Evolutionary conservation across 2,329 filamentous ascomycete species (phyloP).

Genomic region (Xylariaceae sp.): DNA sequence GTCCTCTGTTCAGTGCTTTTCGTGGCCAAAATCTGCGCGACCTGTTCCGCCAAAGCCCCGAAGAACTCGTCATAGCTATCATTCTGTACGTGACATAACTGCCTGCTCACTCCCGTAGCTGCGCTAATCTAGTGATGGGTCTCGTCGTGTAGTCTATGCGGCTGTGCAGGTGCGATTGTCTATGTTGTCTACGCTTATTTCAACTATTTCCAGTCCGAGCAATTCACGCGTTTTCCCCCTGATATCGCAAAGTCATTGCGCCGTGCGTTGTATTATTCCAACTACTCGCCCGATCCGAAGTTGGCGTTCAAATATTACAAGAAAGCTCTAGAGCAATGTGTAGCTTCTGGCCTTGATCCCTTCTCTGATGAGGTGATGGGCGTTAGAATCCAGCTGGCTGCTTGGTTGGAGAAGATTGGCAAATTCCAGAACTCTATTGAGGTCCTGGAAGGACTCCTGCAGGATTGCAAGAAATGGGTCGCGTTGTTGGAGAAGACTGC

Average conservation of each 20-base stretch:
- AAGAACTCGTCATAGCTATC: constrained; percentile 40
- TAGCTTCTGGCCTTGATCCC: constrained; percentile 72
- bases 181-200: constrained; percentile 46
- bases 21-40: constrained; percentile 35
- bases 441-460: constrained; percentile 69
- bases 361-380: constrained; percentile 90
- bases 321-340: constrained; percentile 67
- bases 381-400: constrained; percentile 75
- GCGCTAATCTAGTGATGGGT: constrained; percentile 22
- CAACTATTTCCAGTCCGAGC: constrained; percentile 49
- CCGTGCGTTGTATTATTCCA: constrained; percentile 80
- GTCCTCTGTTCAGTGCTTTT: constrained; percentile 35
- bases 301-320: constrained; percentile 80
- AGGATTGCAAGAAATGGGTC: constrained; percentile 62
- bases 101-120: neutral
- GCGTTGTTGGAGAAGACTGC: constrained; percentile 47
- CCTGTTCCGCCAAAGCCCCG: constrained; percentile 40
- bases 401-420: constrained; percentile 72
- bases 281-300: constrained; percentile 66
- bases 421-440: constrained; percentile 66
- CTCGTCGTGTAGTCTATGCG: constrained; percentile 32
- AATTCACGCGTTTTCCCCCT: constrained; percentile 58
- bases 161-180: constrained; percentile 30
- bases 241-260: constrained; percentile 73
- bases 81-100: constrained; percentile 33